phyloP scores from a whole-genome alignment of 2,329 filamentous ascomycete species.

The Fusarium odoratissimum region DNA sequence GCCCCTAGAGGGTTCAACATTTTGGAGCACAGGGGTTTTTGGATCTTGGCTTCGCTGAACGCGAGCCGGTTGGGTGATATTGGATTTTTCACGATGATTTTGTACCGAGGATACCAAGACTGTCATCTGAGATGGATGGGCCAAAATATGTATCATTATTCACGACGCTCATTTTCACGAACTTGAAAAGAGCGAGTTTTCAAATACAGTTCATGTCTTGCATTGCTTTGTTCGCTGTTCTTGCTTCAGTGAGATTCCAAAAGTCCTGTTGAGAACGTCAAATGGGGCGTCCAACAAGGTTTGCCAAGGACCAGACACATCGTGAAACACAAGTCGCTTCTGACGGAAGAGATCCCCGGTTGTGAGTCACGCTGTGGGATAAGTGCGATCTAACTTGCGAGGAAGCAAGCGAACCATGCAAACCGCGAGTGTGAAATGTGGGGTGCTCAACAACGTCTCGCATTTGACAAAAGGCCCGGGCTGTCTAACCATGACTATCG shows the following conservation, averaged over 20 bases:
- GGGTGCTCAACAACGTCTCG: constrained; percentile 13
- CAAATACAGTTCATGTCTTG: constrained; percentile 5
- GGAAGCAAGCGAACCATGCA: constrained; percentile 29
- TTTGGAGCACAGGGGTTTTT: constrained; percentile 26
- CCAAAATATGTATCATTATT: constrained; percentile 47
- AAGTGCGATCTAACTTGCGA: constrained; percentile 12
- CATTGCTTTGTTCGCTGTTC: not conserved
- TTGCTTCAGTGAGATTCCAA: not conserved
- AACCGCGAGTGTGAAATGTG: constrained; percentile 25
- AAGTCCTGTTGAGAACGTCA: constrained; percentile 6
- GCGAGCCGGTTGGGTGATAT: constrained; percentile 11
- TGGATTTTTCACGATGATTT: constrained; percentile 23
- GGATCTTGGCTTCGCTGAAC: constrained; percentile 13
- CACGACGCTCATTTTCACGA: constrained; percentile 42
- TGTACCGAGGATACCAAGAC: constrained; percentile 38
- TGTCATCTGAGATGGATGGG: constrained; percentile 38
- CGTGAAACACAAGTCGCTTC: constrained; percentile 39
- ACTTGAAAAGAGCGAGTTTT: constrained; percentile 23
- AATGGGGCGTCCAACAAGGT: constrained; percentile 9
- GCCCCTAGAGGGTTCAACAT: constrained; percentile 12
- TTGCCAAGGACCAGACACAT: constrained; percentile 25
- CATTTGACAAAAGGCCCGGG: constrained; percentile 16
- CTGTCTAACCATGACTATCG: not conserved
- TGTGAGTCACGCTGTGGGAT: constrained; percentile 38
- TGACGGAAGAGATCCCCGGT: constrained; percentile 34